Base-by-base conservation (phyloP, 805 yeast genomes). In the Ogataea nonfermentans region DNA sequence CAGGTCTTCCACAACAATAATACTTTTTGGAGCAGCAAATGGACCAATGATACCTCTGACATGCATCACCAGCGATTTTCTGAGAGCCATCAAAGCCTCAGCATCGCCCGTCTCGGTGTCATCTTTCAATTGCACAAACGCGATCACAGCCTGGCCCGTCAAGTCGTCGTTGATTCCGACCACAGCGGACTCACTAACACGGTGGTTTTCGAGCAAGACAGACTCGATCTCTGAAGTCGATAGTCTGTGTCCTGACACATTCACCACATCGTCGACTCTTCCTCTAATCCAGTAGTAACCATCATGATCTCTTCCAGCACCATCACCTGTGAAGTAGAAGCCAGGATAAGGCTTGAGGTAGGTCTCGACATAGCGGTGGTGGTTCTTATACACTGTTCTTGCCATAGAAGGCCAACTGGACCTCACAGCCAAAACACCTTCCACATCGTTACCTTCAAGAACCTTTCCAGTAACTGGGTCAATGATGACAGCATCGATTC, bases 341-440 rank as follows among this genome's bases (percentile, higher is more conserved):
- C 95, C 95, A 44, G 91, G 87, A 71, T 91, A 93, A 37, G 96
- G 96, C 56, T 81, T 82, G 61, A 93, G 73, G 66, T 93, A 93
- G 28, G 98, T 93, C 46, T 91, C 97, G 56, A 89, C 69, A 68
- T 75, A 91, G 56, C 96, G 81, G 47, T 70, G 68, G 64, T 91
- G 95, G 64, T 90, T 88, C 60, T 82, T 83, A 81, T 82, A 90
- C 45, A 93, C 93, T 39, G 96, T 81, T 70, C 99, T 83, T 22
- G 98, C 93, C 81, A 93, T 90, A n/a, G 97, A 89, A 41, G 99
- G 99, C 99, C 99, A 93, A 25, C 97, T 76, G 34, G 79, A 72
- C 59, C 80, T 81, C 57, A 93, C 79, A 24, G 96, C 97, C 48
- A 93, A 73, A 22, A 93, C 97, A 67, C 99, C 99, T 66, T 89